Base-by-base conservation (phyloP, 2,329 filamentous ascomycete genomes). In the Talaromyces sp. region DNA sequence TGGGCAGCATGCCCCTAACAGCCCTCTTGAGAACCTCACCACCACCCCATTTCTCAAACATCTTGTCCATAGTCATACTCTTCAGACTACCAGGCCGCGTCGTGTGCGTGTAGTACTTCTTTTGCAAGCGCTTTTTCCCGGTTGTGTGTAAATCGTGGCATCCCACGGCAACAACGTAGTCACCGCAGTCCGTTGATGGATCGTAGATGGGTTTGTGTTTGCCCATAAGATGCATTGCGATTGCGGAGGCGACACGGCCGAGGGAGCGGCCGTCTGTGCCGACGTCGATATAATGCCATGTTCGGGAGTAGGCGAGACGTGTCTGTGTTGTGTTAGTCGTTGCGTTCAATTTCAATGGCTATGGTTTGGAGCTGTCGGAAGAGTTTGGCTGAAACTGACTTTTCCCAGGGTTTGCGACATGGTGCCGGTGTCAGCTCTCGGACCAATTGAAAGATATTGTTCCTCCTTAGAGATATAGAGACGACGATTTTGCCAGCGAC, bases 171-270 rank as follows among this genome's bases (percentile, higher is more conserved):
- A 99, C 93, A 12, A 99, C 93, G 78, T 99, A 99, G 86, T 99
- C 95, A 70, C 95, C 95, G 83, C 95, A 98, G 83, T 99, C 95
- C 65, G 93, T 97, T 23, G 92, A 96, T 1, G 95, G 95, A 79
- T 98, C 91, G 81, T 88, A 99, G 77, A 95, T 96, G 23, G 95
- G 95, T 81, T 99, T 99, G 84, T 99, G 90, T 83, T 99, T 99
- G 80, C 95, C 95, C 93, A 98, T 97, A 59, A 97, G 86, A 65
- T 91, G 83, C 60, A 88, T 82, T 66, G 93, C 93, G 76, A 97
- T 96, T 66, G 89, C 87, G 60, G 89, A 92, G 65, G 93, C 93
- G 58, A 97, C 84, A 46, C 93, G 92, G 69, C 93, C 93, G 44
- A 97, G 88, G n/a, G 92, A 88, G 14, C 92, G 92, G 18, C 86